Evolutionary conservation across 805 yeast species (phyloP).

Genomic region (Cyberlindnera subsufficiens): DNA sequence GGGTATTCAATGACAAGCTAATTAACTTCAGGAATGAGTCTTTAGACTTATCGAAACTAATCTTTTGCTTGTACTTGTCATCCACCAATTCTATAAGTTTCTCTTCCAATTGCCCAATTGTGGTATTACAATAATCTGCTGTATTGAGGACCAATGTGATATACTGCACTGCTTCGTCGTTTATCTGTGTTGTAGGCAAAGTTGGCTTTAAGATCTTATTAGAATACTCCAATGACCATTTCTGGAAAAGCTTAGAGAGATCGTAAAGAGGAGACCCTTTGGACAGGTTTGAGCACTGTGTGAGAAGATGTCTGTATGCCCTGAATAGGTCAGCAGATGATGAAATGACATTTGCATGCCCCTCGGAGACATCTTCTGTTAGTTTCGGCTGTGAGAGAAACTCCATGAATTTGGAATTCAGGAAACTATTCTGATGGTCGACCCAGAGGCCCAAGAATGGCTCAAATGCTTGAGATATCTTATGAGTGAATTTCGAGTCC

Average conservation of each 20-base stretch:
- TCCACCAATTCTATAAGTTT: constrained; percentile 40
- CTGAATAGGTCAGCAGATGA: constrained; percentile 87
- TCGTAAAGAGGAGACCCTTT: constrained; percentile 36
- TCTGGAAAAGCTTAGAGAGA: constrained; percentile 55
- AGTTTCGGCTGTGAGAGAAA: constrained; percentile 56
- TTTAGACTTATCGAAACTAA: constrained; percentile 48
- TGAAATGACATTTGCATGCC: constrained; percentile 63
- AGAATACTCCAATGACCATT: constrained; percentile 58
- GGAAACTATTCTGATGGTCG: constrained; percentile 65
- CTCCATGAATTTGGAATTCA: constrained; percentile 57
- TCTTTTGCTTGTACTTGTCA: constrained; percentile 35
- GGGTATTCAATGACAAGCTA: constrained; percentile 46
- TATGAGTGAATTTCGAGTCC: constrained; percentile 29
- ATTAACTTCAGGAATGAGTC: constrained; percentile 53
- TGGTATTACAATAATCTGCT: constrained; percentile 80
- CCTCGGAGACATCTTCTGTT: constrained; percentile 41
- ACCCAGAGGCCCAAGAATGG: constrained; percentile 87
- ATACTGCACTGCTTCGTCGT: constrained; percentile 55
- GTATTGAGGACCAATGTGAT: constrained; percentile 76
- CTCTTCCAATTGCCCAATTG: constrained; percentile 72
- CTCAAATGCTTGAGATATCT: constrained; percentile 66
- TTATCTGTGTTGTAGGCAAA: constrained; percentile 31
- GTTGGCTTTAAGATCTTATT: constrained; percentile 43
- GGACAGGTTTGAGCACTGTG: constrained; percentile 58
- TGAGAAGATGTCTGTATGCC: constrained; percentile 62